phyloP scores from a whole-genome alignment of 306 rosid species.

The Datisca glomerata region DNA sequence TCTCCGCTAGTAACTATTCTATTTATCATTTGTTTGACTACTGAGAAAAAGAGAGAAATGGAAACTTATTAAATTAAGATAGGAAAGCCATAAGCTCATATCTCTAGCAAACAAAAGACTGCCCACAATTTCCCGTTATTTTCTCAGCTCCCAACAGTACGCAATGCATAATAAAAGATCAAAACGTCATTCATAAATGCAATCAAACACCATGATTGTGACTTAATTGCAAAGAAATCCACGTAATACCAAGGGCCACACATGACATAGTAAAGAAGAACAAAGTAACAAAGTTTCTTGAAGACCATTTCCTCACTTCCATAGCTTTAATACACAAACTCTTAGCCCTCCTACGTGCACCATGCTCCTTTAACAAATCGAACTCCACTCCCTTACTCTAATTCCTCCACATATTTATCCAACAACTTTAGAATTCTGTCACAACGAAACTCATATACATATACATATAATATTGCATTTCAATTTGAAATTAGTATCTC shows the following conservation, averaged over 20 bases:
- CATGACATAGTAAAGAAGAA: slow-evolving; percentile 66
- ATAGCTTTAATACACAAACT: slow-evolving; percentile 57
- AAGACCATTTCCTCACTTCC: slow-evolving; percentile 68
- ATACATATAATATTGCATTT: no score
- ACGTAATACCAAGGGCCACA: slow-evolving; percentile 45
- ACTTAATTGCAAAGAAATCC: slow-evolving; percentile 70
- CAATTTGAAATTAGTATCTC: no score
- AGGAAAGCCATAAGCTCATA: background rate
- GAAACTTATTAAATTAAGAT: no score
- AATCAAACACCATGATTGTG: no score
- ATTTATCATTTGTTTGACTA: no score
- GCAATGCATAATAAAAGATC: no score
- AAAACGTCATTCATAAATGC: no score
- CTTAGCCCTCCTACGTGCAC: slow-evolving; percentile 80
- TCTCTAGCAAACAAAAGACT: background rate
- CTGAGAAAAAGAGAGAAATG: no score
- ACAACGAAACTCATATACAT: no score
- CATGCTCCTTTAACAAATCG: slow-evolving; percentile 85
- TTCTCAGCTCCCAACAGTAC: no score
- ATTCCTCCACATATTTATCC: slow-evolving; percentile 61
- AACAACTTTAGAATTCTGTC: no score
- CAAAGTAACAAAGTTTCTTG: slow-evolving; percentile 57
- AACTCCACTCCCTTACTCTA: slow-evolving; percentile 82
- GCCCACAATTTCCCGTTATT: background rate
- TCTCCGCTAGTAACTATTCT: no score